A percentile compares a stretch with the other conserved stretches of the same genome.
These are phyloP conservation scores for Pleurotus ostreatus DNA, from an alignment of 768 basidiomycete species.

Conservation along the genomic window DNA sequence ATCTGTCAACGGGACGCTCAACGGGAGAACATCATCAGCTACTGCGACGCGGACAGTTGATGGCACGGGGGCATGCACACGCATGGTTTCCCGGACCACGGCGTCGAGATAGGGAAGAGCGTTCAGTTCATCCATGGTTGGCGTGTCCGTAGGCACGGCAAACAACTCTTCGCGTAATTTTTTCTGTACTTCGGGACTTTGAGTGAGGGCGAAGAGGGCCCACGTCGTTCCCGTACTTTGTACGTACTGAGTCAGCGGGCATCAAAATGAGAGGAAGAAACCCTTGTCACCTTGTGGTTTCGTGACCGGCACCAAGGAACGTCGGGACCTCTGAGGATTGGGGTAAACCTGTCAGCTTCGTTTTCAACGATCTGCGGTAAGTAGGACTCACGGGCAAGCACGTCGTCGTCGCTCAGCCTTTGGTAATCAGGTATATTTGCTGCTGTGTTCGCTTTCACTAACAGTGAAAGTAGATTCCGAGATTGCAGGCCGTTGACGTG, in stretches of 20 bases:
- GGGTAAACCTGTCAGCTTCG: neutral
- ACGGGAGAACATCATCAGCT: slow-evolving; percentile 50
- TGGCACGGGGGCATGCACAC: slow-evolving; percentile 50
- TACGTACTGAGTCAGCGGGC: neutral
- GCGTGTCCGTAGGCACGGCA: slow-evolving; percentile 46
- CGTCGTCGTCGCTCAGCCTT: slow-evolving; percentile 57
- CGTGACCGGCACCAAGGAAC: slow-evolving; percentile 57
- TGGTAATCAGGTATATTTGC: slow-evolving; percentile 53
- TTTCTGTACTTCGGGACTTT: slow-evolving; percentile 42
- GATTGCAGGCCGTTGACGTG: slow-evolving; percentile 26
- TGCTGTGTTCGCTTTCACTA: slow-evolving; percentile 63
- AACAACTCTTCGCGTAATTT: slow-evolving; percentile 59
- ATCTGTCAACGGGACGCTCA: slow-evolving; percentile 42
- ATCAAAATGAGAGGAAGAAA: neutral
- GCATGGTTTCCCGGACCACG: slow-evolving; percentile 57
- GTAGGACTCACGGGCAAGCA: slow-evolving; percentile 43
- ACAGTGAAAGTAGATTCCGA: slow-evolving; percentile 57
- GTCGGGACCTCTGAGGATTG: slow-evolving; percentile 50
- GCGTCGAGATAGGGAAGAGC: slow-evolving; percentile 67
- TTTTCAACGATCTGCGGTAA: neutral
- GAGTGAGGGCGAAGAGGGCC: slow-evolving; percentile 54
- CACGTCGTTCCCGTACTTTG: slow-evolving; percentile 45
- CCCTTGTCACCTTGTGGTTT: slow-evolving; percentile 58
- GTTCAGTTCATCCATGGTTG: slow-evolving; percentile 67
- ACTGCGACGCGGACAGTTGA: slow-evolving; percentile 37